Conservation (phyloP, 2,329 filamentous ascomycete genomes). For the Sclerotinia glacialis region DNA sequence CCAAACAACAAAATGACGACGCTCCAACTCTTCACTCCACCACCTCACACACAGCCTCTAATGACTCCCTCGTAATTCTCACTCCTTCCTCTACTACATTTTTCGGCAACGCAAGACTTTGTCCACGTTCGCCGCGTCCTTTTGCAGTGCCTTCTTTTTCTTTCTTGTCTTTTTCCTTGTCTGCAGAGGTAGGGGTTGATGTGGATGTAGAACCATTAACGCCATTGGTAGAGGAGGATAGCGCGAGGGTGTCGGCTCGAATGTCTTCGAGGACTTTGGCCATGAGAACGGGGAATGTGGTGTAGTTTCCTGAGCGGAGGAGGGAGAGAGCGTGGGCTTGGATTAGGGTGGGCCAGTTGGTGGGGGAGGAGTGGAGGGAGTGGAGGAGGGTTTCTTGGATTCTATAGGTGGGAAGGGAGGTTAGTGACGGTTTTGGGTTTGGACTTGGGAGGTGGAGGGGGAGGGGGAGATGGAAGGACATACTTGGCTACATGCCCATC, state of each 20-base stretch:
- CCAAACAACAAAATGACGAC: not conserved
- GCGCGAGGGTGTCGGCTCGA: slow-evolving; percentile 29
- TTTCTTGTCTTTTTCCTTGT: slow-evolving; percentile 19
- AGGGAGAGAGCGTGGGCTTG: slow-evolving; percentile 59
- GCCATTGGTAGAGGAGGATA: slow-evolving; percentile 26
- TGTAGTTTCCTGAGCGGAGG: slow-evolving; percentile 58
- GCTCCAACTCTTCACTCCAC: slow-evolving; percentile 22
- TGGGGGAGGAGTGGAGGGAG: slow-evolving; percentile 55
- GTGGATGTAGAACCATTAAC: slow-evolving; percentile 26
- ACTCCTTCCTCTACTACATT: slow-evolving; percentile 61
- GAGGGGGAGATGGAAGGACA: slow-evolving; percentile 25
- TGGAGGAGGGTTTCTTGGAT: slow-evolving; percentile 65
- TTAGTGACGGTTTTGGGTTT: slow-evolving; percentile 15
- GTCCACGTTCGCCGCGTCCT: slow-evolving; percentile 30
- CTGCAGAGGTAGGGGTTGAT: not conserved
- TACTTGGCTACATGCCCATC: slow-evolving; percentile 61
- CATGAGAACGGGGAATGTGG: slow-evolving; percentile 60
- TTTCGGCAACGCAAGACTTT: slow-evolving; percentile 55
- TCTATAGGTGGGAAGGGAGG: slow-evolving; percentile 41
- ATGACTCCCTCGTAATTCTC: slow-evolving; percentile 56
- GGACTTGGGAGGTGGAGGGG: too few species aligned
- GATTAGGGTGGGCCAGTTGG: slow-evolving; percentile 62
- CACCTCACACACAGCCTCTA: slow-evolving; percentile 46
- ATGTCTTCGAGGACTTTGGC: slow-evolving; percentile 61
- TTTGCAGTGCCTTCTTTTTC: slow-evolving; percentile 9